These are phyloP conservation scores for Phialophora verrucosa DNA, from an alignment of 2,329 filamentous ascomycete genomes.

Conservation along the genomic window DNA sequence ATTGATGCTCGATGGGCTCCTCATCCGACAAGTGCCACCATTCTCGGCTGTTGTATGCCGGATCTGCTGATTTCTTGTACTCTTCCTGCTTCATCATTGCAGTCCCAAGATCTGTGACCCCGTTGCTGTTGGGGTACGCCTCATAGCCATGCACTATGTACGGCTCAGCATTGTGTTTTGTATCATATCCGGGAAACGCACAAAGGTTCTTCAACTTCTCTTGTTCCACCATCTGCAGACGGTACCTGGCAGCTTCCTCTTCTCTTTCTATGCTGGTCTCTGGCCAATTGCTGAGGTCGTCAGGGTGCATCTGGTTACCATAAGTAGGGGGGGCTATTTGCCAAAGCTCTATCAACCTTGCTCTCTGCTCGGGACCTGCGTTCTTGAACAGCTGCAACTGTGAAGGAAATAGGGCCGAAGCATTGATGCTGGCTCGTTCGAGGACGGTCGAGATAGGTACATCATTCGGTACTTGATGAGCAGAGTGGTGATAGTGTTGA, in stretches of 20 bases:
- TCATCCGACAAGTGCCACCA: constrained; percentile 46
- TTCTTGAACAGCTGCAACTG: constrained; percentile 80
- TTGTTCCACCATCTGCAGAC: constrained; percentile 59
- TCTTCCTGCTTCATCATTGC: constrained; percentile 22
- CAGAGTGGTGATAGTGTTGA: constrained; percentile 82
- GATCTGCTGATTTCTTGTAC: constrained; percentile 49
- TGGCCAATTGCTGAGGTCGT: constrained; percentile 64
- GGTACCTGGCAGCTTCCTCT: constrained; percentile 61
- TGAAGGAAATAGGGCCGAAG: constrained; percentile 69
- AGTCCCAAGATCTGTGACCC: constrained; percentile 50
- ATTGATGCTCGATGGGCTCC: constrained; percentile 48
- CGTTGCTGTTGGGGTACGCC: constrained; percentile 67
- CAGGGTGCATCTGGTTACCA: constrained; percentile 61
- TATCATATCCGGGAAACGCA: constrained; percentile 27
- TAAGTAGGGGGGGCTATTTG: constrained; percentile 74
- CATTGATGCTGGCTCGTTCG: constrained; percentile 68
- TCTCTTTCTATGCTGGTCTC: constrained; percentile 61
- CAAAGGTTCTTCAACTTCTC: constrained; percentile 56
- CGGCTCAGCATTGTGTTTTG: constrained; percentile 68
- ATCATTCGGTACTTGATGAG: constrained; percentile 64
- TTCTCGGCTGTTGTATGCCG: constrained; percentile 48
- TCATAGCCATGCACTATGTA: constrained; percentile 87
- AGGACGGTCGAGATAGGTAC: constrained; percentile 58
- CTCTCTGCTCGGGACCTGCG: constrained; percentile 73
- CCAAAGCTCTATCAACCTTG: constrained; percentile 83